phyloP scores from a whole-genome alignment of 176 grass and related monocot species.

The Ananas comosus region DNA sequence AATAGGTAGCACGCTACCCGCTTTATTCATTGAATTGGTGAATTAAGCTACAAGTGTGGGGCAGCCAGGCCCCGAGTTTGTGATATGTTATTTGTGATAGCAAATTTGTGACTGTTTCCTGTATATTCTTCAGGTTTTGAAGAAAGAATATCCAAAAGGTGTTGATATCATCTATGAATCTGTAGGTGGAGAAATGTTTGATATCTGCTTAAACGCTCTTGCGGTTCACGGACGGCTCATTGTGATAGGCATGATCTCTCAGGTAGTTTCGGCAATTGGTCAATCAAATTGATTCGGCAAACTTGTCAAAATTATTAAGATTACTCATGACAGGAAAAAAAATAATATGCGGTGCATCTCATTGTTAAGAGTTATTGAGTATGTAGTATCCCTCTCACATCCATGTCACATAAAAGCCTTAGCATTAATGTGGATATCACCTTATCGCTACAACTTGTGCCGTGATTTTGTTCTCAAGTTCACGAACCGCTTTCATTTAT shows the following conservation, averaged over 20 bases:
- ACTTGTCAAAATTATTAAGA: not conserved
- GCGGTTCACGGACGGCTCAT: conserved; percentile 71
- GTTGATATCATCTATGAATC: conserved; percentile 96
- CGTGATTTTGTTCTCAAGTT: not conserved
- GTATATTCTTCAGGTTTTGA: conserved; percentile 55
- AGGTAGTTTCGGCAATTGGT: conserved; percentile 35
- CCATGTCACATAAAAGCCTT: not conserved
- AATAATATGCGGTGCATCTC: not conserved
- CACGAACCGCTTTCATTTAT: not conserved
- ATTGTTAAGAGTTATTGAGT: not conserved
- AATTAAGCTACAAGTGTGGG: no score
- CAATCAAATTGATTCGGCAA: not conserved
- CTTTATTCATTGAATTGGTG: no score
- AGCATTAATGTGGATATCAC: not conserved
- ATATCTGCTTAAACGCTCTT: conserved; percentile 81
- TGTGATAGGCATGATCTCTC: conserved; percentile 98
- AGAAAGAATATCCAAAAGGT: conserved; percentile 75
- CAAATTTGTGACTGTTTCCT: conserved; percentile 7
- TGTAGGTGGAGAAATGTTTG: conserved; percentile 94
- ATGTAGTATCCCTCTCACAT: not conserved
- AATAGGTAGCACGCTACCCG: no score
- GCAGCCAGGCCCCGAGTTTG: no score
- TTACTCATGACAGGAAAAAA: not conserved
- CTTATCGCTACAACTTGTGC: not conserved
- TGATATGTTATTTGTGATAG: conserved; percentile 8